These are phyloP conservation scores for Trichosanthes truncata DNA, from an alignment of 306 rosid genomes.

Conservation along the genomic window DNA sequence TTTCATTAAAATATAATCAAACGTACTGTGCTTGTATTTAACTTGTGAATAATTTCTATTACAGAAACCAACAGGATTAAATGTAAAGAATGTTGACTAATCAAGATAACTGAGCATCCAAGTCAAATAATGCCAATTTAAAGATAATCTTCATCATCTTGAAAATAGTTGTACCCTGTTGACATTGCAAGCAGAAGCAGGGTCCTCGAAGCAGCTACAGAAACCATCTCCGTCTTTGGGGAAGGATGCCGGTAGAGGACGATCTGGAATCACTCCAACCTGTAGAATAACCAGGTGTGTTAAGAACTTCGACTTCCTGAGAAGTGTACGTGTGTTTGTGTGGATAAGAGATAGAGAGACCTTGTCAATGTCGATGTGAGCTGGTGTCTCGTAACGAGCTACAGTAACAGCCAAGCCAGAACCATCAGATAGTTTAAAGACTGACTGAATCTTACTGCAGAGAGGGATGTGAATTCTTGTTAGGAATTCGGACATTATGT, in stretches of 20 bases:
- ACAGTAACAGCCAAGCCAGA: slow-evolving; percentile 88
- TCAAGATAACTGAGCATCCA: background rate
- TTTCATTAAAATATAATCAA: background rate
- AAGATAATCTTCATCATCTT: slow-evolving; percentile 18
- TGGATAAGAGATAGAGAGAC: slow-evolving; percentile 26
- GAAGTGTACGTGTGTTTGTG: background rate
- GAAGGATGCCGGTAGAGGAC: slow-evolving; percentile 70
- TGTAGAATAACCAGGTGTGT: slow-evolving; percentile 4
- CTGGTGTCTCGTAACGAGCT: slow-evolving; percentile 93
- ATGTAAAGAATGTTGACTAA: background rate
- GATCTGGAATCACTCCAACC: slow-evolving; percentile 95
- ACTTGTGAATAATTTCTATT: background rate
- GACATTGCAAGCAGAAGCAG: slow-evolving; percentile 70
- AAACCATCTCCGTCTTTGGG: slow-evolving; percentile 80
- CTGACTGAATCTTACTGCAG: slow-evolving; percentile 90
- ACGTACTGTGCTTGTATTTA: background rate
- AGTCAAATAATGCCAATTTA: background rate
- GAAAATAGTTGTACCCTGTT: slow-evolving; percentile 61
- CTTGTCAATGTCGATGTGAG: slow-evolving; percentile 82
- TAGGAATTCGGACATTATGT: slow-evolving; percentile 8
- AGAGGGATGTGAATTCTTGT: slow-evolving; percentile 13
- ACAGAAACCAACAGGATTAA: background rate
- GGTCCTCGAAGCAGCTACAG: slow-evolving; percentile 79
- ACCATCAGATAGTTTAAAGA: slow-evolving; percentile 85
- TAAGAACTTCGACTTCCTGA: background rate